Base-by-base conservation (phyloP, 148 eudicot species). In the Vaccinium corymbosum region DNA sequence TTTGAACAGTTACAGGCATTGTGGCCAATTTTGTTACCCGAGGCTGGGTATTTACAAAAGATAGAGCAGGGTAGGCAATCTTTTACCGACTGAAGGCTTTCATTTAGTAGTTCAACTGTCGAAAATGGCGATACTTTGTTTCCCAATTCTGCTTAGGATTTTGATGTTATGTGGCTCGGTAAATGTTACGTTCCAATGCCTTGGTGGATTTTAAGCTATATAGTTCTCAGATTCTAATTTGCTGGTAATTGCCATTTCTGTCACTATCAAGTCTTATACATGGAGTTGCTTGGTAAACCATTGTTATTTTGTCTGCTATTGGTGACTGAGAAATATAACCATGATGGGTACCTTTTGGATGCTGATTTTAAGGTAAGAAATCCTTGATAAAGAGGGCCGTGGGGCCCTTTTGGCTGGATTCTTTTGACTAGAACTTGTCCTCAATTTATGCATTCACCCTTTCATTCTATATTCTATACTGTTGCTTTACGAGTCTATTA, bases 351-450 rank as follows among this genome's bases (percentile, higher is more conserved):
- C 53, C 55, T 9, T 76, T 20, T 22, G 55, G 27, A 48, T 48
- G 79, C 29, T 76, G 22, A 76, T 48, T 48, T 48, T 76, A 76
- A 48, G 79, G 79, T 76, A 27, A 52, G 52, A 76, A 46, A 76
- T 19, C 55, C 17, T 76, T 76, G 49, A 72, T 72, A 72, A 72
- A 72, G 49, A 72, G 15, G 53, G 20, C 79, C 25, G 16, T 76
- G 79, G 79, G 53, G 0, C 55, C 55, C 55, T 8, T 48, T 42
- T 10, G 25, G 22, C 22, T 20, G 27, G 13, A 27, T 48, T 76
- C 17, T 76, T 75, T 76, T 76, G 79, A 48, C 78, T 3, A n/a
- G 7, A 50, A 46, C 11, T 75, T 75, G 13, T n/a, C 68, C 68
- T 20, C 8, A 27, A 61, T n/a, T 61, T 20, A 7, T 1, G 8